These are phyloP conservation scores for Canavalia gladiata DNA, from an alignment of 306 rosid species.

Conservation along the genomic window DNA sequence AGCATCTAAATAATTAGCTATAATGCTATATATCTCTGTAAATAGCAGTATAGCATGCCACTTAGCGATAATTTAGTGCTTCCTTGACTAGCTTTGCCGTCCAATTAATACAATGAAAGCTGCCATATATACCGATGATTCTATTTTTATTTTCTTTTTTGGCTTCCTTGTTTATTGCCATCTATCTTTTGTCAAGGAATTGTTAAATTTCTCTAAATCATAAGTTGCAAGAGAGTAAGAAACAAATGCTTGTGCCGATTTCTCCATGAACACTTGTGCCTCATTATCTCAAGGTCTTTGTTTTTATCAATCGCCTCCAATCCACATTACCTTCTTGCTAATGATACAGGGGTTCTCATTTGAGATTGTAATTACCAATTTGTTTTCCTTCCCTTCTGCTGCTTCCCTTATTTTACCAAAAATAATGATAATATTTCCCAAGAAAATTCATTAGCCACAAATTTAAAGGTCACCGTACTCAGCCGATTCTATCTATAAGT, in stretches of 20 bases:
- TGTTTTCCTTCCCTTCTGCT: too few species aligned
- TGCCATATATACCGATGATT: too few species aligned
- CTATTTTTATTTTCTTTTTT: neutral
- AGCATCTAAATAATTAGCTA: neutral
- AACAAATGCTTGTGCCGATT: too few species aligned
- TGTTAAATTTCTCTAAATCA: too few species aligned
- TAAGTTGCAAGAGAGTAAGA: too few species aligned
- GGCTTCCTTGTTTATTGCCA: neutral
- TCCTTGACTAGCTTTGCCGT: conserved; percentile 20
- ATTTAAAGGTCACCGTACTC: neutral
- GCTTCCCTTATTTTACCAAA: neutral
- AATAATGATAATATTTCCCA: neutral
- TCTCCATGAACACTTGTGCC: too few species aligned
- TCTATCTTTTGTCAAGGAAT: neutral
- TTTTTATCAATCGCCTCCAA: too few species aligned
- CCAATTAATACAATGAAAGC: conserved; percentile 28
- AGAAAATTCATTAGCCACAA: neutral
- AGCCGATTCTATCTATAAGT: neutral
- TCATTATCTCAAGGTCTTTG: too few species aligned
- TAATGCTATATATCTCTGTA: neutral
- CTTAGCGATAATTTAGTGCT: neutral
- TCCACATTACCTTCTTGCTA: too few species aligned
- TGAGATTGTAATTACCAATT: too few species aligned
- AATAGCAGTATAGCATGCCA: neutral
- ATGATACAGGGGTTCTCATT: too few species aligned